Base-by-base conservation (phyloP, 371 early-diverging fungal species). In the Mortierella sp. region DNA sequence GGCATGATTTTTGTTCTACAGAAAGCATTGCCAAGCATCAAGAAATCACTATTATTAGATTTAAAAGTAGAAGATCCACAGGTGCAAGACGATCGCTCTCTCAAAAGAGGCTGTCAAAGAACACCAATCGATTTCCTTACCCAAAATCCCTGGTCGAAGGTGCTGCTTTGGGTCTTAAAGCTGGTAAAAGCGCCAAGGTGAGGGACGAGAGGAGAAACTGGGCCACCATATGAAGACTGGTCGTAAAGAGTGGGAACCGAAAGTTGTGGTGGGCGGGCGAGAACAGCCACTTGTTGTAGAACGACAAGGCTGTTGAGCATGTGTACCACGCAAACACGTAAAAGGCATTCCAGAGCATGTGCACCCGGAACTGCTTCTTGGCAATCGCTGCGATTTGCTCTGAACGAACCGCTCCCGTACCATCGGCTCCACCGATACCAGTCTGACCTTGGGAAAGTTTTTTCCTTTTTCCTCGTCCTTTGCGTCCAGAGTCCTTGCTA, bases 211-310 rank as follows among this genome's bases (percentile, higher is more conserved):
- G 84, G 16, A 74, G 19, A 56, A 90, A 91, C 60, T 92, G 92
- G 3, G 89, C 89, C 24, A 89, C 81, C 91, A 91, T 91, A 53
- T 92, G 91, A 14, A 91, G 68, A 57, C 86, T 84, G 48, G 93
- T 88, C 21, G 91, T 91, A 72, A 94, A 91, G 5, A 96, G 82
- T 34, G 95, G 95, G 61, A 88, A 94, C 51, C 80, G 84, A 71
- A 95, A 93, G 71, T 90, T 85, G 69, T 91, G 86, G 66, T 91
- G 87, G 1, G 84, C 81, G 30, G 82, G 78, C 45, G 93, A 90
- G 81, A 95, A 94, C 72, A 95, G 85, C 94, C 93, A 94, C 68
- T 92, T 94, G 88, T 96, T 96, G 83, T 93, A 95, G 10, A 94
- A 83, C 16, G 90, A 89, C 42, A 96, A 81, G 10, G 86, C 72